Base-by-base conservation (phyloP, 1,284 basidiomycete species). In the Papiliotrema laurentii region DNA sequence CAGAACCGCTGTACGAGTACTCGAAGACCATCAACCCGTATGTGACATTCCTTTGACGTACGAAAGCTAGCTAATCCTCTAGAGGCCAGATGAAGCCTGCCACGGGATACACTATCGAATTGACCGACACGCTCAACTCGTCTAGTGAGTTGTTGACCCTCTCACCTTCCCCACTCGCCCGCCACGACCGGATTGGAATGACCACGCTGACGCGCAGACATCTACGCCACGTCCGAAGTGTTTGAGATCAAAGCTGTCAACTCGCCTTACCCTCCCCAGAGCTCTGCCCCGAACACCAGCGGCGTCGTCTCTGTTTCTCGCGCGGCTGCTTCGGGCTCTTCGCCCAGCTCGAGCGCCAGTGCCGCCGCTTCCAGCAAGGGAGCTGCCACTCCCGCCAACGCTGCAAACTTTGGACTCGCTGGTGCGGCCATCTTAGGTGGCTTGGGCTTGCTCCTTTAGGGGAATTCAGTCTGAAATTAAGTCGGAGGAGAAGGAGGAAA, bases 171-270 rank as follows among this genome's bases (percentile, higher is more conserved):
- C 13, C 49, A 28, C 38, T 14, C n/a, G 24, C 50, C 21, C 26
- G 36, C 22, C 13, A 18, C 39, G 19, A 24, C 35, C 27, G 9
- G 13, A 25, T 25, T 22, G 19, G 18, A 5, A 36, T 43, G n/a
- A 31, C 30, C 9, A 10, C 2, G 18, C 47, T 45, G 19, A 41
- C 25, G 34, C 16, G 21, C 42, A 55, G 59, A 87, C 83, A 59
- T 87, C 53, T 86, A 79, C 61, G 81, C 82, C 21, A 64, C 71
- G 37, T 85, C 84, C 26, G 56, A 79, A 48, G 61, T 72, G 10
- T 88, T 88, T 70, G 81, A 84, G 66, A 80, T 89, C 73, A 84
- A 84, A 66, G 61, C 83, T 13, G 58, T 75, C 35, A 81, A 81
- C 44, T 77, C 86, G 13, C 10, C 76, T 7, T 89, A 85, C 71